phyloP scores from a whole-genome alignment of 2,329 filamentous ascomycete genomes.

The Fusarium sp. region DNA sequence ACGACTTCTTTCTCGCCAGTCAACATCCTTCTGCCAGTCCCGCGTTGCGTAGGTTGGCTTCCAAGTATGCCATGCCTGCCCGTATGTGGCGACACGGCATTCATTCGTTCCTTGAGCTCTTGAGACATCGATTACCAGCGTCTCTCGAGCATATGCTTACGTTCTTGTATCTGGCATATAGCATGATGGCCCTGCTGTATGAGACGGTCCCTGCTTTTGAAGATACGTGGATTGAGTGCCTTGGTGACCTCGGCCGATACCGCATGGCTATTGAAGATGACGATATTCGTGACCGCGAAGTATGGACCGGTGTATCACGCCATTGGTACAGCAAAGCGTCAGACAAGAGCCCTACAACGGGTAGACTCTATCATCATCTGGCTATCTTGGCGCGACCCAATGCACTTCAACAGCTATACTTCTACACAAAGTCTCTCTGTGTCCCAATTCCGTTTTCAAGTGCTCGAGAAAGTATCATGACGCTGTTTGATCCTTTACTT shows the following conservation, averaged over 20 bases:
- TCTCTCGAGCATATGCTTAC: conserved; percentile 90
- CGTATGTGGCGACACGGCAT: conserved; percentile 96
- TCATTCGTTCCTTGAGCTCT: conserved; percentile 81
- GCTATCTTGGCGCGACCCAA: conserved; percentile 81
- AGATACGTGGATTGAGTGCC: conserved; percentile 92
- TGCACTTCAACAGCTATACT: conserved; percentile 76
- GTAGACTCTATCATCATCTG: conserved; percentile 87
- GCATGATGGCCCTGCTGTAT: conserved; percentile 86
- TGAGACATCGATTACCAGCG: conserved; percentile 77
- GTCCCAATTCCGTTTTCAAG: conserved; percentile 74
- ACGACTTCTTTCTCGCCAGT: conserved; percentile 86
- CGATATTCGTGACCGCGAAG: conserved; percentile 77
- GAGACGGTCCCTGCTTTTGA: conserved; percentile 86
- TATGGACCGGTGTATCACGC: conserved; percentile 82
- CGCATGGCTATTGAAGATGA: conserved; percentile 91
- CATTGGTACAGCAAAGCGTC: conserved; percentile 89
- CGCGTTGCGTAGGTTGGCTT: conserved; percentile 74
- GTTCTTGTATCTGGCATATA: conserved; percentile 90
- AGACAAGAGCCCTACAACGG: conserved; percentile 78
- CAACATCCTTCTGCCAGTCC: conserved; percentile 84
- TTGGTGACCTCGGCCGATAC: conserved; percentile 87
- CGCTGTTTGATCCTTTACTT: conserved; percentile 72
- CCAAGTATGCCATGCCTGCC: conserved; percentile 90
- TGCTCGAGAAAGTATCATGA: conserved; percentile 76
- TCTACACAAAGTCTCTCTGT: conserved; percentile 76